phyloP scores from a whole-genome alignment of 2,329 filamentous ascomycete species.

The Lecanicillium sp. region DNA sequence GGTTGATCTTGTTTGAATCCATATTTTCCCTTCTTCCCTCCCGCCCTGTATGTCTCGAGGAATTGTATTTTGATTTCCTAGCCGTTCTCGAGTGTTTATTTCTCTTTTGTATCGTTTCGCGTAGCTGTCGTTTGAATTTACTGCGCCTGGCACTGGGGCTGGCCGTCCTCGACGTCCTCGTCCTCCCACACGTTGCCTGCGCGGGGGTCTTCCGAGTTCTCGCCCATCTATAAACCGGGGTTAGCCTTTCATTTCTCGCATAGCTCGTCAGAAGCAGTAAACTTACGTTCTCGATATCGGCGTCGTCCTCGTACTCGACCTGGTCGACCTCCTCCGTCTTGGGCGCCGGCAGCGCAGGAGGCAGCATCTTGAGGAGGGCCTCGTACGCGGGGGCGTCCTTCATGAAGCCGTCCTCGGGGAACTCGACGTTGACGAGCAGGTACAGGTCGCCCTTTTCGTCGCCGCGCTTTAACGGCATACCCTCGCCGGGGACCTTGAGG shows the following conservation, averaged over 20 bases:
- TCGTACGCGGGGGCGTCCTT: constrained; percentile 64
- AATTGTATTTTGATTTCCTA: no score
- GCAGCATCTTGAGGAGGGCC: constrained; percentile 69
- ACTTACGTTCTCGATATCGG: constrained; percentile 70
- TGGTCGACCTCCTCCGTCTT: constrained; percentile 75
- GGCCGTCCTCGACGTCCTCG: constrained; percentile 60
- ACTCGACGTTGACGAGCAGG: constrained; percentile 76
- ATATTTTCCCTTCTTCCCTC: neutral
- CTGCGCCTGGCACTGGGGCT: constrained; percentile 68
- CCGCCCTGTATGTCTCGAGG: constrained; percentile 2
- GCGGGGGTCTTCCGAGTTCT: constrained; percentile 61
- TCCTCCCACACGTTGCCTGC: constrained; percentile 64
- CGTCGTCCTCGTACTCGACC: constrained; percentile 78
- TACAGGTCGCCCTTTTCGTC: constrained; percentile 84
- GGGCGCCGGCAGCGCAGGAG: constrained; percentile 55
- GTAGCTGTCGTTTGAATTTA: constrained; percentile 44
- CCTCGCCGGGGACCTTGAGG: constrained; percentile 80
- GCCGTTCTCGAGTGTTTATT: no score
- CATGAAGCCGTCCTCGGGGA: constrained; percentile 83
- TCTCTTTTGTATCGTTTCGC: no score
- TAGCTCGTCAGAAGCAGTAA: constrained; percentile 10
- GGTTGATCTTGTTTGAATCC: neutral
- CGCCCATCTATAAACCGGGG: constrained; percentile 53
- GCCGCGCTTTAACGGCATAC: constrained; percentile 87
- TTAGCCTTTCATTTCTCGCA: neutral